Evolutionary conservation across 176 grass and related monocot species (phyloP).

Genomic region (Oropetium thomaeum): DNA sequence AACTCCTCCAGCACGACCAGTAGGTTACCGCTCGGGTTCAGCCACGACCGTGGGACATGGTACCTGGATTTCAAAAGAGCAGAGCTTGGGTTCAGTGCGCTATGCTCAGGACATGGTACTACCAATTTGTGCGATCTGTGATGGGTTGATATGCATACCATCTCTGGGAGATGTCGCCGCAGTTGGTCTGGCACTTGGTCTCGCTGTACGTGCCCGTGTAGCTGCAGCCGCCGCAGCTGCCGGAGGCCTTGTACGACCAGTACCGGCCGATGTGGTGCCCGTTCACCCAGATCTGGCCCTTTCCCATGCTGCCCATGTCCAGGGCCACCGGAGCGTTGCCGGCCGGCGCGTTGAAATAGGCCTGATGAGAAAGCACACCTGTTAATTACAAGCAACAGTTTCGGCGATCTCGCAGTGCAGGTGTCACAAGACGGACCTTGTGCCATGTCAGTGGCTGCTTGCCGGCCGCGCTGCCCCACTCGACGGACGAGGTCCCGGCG

Average conservation of each 20-base stretch:
- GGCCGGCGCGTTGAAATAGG: slow-evolving; percentile 76
- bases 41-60: slow-evolving; percentile 81
- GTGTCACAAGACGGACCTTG: slow-evolving; percentile 45
- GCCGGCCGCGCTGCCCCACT: slow-evolving; percentile 53
- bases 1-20: slow-evolving; percentile 81
- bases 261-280: slow-evolving; percentile 71
- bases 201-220: slow-evolving; percentile 69
- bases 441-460: slow-evolving; percentile 81
- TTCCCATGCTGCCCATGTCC: slow-evolving; percentile 92
- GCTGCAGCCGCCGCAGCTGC: slow-evolving; percentile 62
- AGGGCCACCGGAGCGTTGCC: slow-evolving; percentile 73
- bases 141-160: no score
- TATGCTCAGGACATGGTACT: no score
- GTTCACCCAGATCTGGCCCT: slow-evolving; percentile 95
- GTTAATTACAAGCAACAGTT: no score
- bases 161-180: slow-evolving; percentile 73
- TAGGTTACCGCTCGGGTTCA: slow-evolving; percentile 71
- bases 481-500: slow-evolving; percentile 74
- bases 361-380: slow-evolving; percentile 34
- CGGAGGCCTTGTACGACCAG: slow-evolving; percentile 82
- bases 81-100: not conserved
- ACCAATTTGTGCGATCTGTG: no score
- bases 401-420: not conserved
- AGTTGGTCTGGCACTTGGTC: slow-evolving; percentile 67
- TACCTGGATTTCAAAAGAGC: slow-evolving; percentile 52